Base-by-base conservation (phyloP, 768 basidiomycete species). In the Trametes cubensis region DNA sequence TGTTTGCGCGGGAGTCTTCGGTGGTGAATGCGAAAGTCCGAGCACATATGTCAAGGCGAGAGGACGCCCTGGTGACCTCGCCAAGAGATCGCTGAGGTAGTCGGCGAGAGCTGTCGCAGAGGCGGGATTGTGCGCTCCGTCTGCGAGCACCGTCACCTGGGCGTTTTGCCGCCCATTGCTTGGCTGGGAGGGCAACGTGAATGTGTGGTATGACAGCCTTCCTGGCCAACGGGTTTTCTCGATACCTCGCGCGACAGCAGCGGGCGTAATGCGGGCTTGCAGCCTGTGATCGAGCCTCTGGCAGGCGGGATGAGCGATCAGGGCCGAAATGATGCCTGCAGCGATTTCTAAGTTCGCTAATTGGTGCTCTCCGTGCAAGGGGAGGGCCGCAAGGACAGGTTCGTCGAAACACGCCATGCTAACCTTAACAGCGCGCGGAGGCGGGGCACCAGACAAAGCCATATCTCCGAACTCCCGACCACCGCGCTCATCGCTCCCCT, bases 71-170 rank as follows among this genome's bases (percentile, higher is more conserved):
- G 58, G 45, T 18, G 62, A 71, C 55, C 60, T 74, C 47, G 68
- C 75, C 64, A 76, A 79, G 48, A 76, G 74, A 57, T 72, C 69
- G 28, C 78, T 66, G 59, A 95, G 75, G 71, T 93, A 98, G 2
- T 78, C 71, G 8, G 86, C 81, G 13, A 98, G 83, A 0, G 83
- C 83, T 28, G 73, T 65, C 0, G 94, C 82, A 0, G 94, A 94
- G 6, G 92, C 87, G 7, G 86, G 76, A 71, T 98, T 99, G 73
- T 98, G 97, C 0, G 97, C 96, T 3, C 97, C 97, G 69, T 99
- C 97, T 5, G 88, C 89, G 13, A 98, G 81, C 14, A 95, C 66
- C 21, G 73, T 74, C 8, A 82, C 48, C 49, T 53, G 52, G 14
- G 55, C 8, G 41, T 51, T 42, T 18, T 38, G 21, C 34, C 34